Base-by-base conservation (phyloP, 1,139 yeast genomes). In the Debaryomycetaceae sp. region DNA sequence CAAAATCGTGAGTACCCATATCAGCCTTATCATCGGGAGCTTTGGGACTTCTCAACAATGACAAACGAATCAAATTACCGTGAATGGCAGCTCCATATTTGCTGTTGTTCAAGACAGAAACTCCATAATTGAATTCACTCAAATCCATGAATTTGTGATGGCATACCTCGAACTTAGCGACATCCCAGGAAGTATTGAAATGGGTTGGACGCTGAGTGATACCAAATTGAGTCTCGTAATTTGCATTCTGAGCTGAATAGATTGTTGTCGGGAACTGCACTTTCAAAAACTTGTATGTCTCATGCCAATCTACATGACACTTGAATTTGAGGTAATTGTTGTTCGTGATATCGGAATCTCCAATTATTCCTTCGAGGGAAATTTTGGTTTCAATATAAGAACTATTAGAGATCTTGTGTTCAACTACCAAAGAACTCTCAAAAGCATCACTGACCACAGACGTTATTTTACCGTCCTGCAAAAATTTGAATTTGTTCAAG, bases 91-190 rank as follows among this genome's bases (percentile, higher is more conserved):
- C 95, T 11, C 98, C 98, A 55, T 89, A 92, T 63, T 92, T 92
- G 59, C 82, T 76, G 62, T 88, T 83, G 59, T 91, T 92, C 53
- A 92, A 60, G 18, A 92, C 65, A 0, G 95, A 76, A n/a, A 89
- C 95, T 54, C 98, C 98, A 56, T 87, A 89, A 46, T 78, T 79
- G 60, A 70, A 78, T 54, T 88, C 98, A 30, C 95, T 84, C 55
- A 87, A 81, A 58, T 92, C 98, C 58, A 94, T 91, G 67, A 88
- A 92, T 58, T 87, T 87, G 63, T 92, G 98, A 53, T 86, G 91
- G 52, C 96, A 87, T 16, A 89, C 96, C 63, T 92, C 98, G 62
- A 92, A 92, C 62, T 89, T 89, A 44, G 98, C 98, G 32, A 83
- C 84, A 56, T 91, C 98, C 98, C 98, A 91, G 1, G 88, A 69